Conservation (phyloP, 73 alveolate genomes). For the Stentor coeruleus region DNA sequence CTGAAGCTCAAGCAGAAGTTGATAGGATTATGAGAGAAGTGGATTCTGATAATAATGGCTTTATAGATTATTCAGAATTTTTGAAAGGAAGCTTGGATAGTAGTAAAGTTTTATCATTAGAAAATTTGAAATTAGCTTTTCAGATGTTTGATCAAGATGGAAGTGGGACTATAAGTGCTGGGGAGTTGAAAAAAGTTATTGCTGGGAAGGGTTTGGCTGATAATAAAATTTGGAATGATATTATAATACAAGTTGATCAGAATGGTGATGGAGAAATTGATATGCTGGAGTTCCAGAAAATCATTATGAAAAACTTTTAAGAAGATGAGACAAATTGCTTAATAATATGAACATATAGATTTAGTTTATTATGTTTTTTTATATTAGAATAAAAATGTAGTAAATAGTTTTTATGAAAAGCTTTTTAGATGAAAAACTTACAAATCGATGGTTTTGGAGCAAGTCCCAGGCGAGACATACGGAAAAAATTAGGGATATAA, state of each 20-base stretch:
- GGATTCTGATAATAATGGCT: conserved; percentile 66
- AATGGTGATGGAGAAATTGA: background rate
- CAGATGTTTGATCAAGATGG: conserved; percentile 44
- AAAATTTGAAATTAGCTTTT: conserved; percentile 34
- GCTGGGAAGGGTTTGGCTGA: conserved; percentile 15
- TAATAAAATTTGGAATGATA: background rate
- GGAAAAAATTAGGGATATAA: background rate
- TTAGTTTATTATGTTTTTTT: too few species aligned
- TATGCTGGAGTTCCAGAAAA: background rate
- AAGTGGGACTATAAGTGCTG: conserved; percentile 49
- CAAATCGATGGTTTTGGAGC: background rate
- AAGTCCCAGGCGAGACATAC: background rate
- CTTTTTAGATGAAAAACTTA: background rate
- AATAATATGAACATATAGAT: too few species aligned
- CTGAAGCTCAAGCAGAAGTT: conserved; percentile 29
- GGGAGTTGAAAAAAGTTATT: conserved; percentile 48
- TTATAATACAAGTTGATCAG: background rate
- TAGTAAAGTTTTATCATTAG: conserved; percentile 32
- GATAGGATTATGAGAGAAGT: conserved; percentile 46
- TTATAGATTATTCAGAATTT: conserved; percentile 59
- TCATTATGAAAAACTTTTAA: too few species aligned
- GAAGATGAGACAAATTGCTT: too few species aligned
- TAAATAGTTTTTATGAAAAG: too few species aligned
- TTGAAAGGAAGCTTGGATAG: conserved; percentile 54
- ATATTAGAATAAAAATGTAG: too few species aligned